These are phyloP conservation scores for Pythium phragmiticola DNA, from an alignment of 352 stramenopile genomes.

Conservation along the genomic window DNA sequence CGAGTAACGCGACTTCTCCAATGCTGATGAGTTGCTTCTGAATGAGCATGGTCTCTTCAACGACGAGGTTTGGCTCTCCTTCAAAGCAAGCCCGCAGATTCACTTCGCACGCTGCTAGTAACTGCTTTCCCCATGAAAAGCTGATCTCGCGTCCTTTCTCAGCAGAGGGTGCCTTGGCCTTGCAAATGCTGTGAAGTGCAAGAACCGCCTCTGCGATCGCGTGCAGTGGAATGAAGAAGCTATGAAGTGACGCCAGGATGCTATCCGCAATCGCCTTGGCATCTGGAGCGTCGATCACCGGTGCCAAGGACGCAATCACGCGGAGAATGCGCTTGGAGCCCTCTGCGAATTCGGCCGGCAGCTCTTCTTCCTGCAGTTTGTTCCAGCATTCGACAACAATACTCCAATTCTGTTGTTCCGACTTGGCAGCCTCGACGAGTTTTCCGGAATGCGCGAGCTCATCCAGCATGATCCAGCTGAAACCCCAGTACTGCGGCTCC, in stretches of 20 bases:
- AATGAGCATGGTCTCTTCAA: constrained; percentile 53
- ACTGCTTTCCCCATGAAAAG: constrained; percentile 63
- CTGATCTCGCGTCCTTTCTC: constrained; percentile 60
- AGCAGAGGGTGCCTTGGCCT: constrained; percentile 52
- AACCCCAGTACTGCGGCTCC: constrained; percentile 61
- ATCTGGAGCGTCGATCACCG: constrained; percentile 70
- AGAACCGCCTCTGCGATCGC: constrained; percentile 75
- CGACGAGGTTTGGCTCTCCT: constrained; percentile 43
- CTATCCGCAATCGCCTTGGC: constrained; percentile 73
- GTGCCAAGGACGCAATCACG: constrained; percentile 72
- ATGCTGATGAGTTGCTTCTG: constrained; percentile 83
- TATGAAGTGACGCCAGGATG: constrained; percentile 68
- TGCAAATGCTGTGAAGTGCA: constrained; percentile 77
- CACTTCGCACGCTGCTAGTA: constrained; percentile 60
- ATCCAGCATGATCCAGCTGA: constrained; percentile 84
- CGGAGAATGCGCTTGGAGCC: constrained; percentile 81
- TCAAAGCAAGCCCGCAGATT: constrained; percentile 68
- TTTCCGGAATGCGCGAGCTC: constrained; percentile 65
- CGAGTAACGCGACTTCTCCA: constrained; percentile 73
- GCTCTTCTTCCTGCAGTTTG: constrained; percentile 63
- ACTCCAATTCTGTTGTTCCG: constrained; percentile 56
- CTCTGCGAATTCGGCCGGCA: constrained; percentile 68
- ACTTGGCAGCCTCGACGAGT: constrained; percentile 51
- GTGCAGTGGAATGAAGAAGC: constrained; percentile 77
- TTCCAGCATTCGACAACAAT: constrained; percentile 84